phyloP scores from a whole-genome alignment of 78 protist species.

The Dictyostelium purpureum region DNA sequence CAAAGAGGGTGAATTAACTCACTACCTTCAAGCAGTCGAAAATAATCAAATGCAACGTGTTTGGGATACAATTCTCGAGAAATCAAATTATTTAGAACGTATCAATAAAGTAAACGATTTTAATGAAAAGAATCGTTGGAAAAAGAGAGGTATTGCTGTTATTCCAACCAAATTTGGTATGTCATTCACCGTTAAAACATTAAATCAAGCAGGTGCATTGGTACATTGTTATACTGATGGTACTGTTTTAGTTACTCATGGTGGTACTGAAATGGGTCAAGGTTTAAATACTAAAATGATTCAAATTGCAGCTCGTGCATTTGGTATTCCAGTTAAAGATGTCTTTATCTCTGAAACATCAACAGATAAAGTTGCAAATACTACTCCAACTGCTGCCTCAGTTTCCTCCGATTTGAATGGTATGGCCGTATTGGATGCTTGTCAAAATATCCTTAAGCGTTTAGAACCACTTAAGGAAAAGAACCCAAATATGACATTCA shows the following conservation, averaged over 20 bases:
- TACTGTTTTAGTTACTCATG: constrained; percentile 93
- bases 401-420: constrained; percentile 95
- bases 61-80: constrained; percentile 64
- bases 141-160: constrained; percentile 95
- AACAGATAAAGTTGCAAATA: constrained; percentile 91
- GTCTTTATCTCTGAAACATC: constrained; percentile 91
- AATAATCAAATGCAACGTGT: constrained; percentile 53
- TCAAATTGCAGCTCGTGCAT: constrained; percentile 88
- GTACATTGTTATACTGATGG: constrained; percentile 96
- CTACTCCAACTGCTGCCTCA: constrained; percentile 96
- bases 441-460: constrained; percentile 85
- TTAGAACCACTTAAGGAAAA: constrained; percentile 80
- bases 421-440: constrained; percentile 95
- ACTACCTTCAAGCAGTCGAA: constrained; percentile 64
- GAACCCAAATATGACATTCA: constrained; percentile 53
- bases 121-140: constrained; percentile 88
- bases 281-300: constrained; percentile 95
- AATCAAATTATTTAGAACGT: constrained; percentile 32
- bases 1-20: constrained; percentile 87
- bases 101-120: constrained; percentile 52
- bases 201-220: constrained; percentile 93
- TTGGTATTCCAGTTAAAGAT: constrained; percentile 80
- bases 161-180: constrained; percentile 95
- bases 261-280: constrained; percentile 99
- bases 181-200: constrained; percentile 85